Percentiles rank a stretch among this genome's conserved stretches.
These are phyloP conservation scores for Colletotrichum godetiae DNA, from an alignment of 2,329 filamentous ascomycete genomes.

Conservation along the genomic window DNA sequence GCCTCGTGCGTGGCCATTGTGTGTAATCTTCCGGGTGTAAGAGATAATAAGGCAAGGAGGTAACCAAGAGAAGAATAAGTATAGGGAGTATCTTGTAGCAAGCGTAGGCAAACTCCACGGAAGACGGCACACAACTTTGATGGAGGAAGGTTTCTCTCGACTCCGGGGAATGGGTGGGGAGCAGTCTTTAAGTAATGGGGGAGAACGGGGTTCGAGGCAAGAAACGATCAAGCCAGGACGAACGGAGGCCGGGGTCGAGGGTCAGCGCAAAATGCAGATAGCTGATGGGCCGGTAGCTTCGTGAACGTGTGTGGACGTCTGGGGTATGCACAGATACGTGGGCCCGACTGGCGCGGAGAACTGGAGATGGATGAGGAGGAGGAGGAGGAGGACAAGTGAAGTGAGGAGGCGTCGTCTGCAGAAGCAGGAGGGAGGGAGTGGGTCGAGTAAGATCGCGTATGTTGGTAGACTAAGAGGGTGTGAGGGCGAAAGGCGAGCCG, in stretches of 20 bases:
- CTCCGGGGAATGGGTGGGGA: slow-evolving; percentile 17
- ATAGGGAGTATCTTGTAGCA: slow-evolving; percentile 9
- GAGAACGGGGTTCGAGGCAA: neutral
- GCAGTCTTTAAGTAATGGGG: slow-evolving; percentile 32
- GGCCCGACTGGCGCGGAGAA: slow-evolving; percentile 24
- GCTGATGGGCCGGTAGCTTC: slow-evolving; percentile 26
- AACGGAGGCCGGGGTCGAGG: slow-evolving; percentile 21
- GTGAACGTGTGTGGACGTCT: slow-evolving; percentile 19
- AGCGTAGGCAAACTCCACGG: slow-evolving; percentile 19
- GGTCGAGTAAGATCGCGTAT: slow-evolving; percentile 20
- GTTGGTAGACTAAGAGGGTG: slow-evolving; percentile 4
- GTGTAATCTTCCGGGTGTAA: slow-evolving; percentile 19
- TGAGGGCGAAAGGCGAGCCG: slow-evolving; percentile 1
- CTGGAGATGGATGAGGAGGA: slow-evolving; percentile 26
- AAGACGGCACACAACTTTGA: slow-evolving; percentile 22
- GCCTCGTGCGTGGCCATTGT: slow-evolving; percentile 34
- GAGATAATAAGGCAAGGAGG: neutral
- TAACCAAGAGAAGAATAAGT: neutral
- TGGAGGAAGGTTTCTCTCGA: neutral
- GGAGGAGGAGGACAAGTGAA: neutral
- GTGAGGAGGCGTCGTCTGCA: slow-evolving; percentile 16
- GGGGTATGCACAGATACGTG: slow-evolving; percentile 33
- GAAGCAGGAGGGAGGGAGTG: slow-evolving; percentile 34
- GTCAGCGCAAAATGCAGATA: slow-evolving; percentile 27
- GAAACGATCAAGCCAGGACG: slow-evolving; percentile 20